Base-by-base conservation (phyloP, 2,329 filamentous ascomycete species). In the Claviceps africana region DNA sequence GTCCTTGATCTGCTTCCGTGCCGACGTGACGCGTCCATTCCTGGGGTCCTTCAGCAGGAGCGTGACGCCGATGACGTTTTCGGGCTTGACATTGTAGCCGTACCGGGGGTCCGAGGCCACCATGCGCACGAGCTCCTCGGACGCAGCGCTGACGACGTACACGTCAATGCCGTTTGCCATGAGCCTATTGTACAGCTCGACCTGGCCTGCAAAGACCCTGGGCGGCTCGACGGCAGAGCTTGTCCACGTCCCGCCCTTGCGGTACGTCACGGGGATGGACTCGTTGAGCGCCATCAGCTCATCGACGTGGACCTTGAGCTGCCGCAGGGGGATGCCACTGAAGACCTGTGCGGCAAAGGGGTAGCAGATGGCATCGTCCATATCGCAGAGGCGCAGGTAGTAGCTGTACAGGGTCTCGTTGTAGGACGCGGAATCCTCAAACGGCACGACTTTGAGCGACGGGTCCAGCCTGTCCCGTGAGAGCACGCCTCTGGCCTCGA, bases 91-190 rank as follows among this genome's bases (percentile, higher is more conserved):
- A 54, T 72, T 71, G 62, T 73, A 73, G 46, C 70, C 70, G 47
- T 73, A 73, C 54, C 64, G 64, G 8, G 69, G 67, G 52, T 72
- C 70, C 1, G 68, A 63, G n/a, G 65, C 70, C 1, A 73, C 67
- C 68, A 72, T 71, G 49, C 70, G 67, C 17, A 72, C 70, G 8
- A 72, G 62, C 57, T 73, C 70, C 55, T 73, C 70, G n/a, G 63
- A 62, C 1, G 70, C 58, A 6, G 70, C 70, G 22, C 61, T 70
- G 42, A 73, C 56, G 22, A 72, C 65, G 53, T 72, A 72, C 21
- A 73, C 70, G 2, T 65, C 64, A 42, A 73, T 73, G 22, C 68
- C 69, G 55, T 72, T 69, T 42, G 55, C 58, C 67, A 68, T 70
- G 19, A 73, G 65, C 7, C 61, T 62, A 56, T 70, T 69, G 64